Conservation (phyloP, 768 basidiomycete species). For the Candolleomyces eurysporus region DNA sequence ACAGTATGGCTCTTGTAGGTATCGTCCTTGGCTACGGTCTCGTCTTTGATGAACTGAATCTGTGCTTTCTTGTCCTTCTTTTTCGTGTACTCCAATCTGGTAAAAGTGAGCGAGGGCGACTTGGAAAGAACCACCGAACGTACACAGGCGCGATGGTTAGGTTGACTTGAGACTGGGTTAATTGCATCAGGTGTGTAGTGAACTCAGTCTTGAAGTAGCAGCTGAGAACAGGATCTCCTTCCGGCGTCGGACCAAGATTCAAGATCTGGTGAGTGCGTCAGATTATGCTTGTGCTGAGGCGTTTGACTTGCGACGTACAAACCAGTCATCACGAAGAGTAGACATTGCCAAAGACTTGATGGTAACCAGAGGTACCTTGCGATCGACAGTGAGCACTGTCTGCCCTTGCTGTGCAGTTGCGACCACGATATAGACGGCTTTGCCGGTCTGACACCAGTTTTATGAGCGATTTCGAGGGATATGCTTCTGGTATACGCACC, state of each 20-base stretch:
- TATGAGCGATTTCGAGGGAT: background rate
- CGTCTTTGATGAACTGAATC: conserved; percentile 89
- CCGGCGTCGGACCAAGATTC: conserved; percentile 73
- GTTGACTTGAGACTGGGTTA: conserved; percentile 75
- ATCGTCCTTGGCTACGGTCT: conserved; percentile 75
- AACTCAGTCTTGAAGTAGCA: conserved; percentile 97
- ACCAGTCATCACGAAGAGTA: conserved; percentile 91
- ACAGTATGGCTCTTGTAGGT: conserved; percentile 93
- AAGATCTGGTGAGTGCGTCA: conserved; percentile 49
- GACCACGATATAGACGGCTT: conserved; percentile 79
- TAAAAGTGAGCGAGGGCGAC: background rate
- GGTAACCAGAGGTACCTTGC: conserved; percentile 86
- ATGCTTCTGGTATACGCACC: conserved; percentile 45
- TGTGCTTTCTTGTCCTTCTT: conserved; percentile 94
- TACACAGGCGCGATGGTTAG: conserved; percentile 77
- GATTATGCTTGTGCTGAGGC: background rate
- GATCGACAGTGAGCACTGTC: conserved; percentile 60
- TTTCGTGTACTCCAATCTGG: conserved; percentile 85
- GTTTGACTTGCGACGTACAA: conserved; percentile 48
- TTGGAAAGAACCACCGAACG: conserved; percentile 24
- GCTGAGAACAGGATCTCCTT: conserved; percentile 91
- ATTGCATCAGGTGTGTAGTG: conserved; percentile 72
- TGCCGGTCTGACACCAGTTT: conserved; percentile 58
- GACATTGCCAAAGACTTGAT: conserved; percentile 88
- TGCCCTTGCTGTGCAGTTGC: conserved; percentile 61